Evolutionary conservation across 1,284 basidiomycete genomes (phyloP), one percentile per base, ranked within the genome.

Genomic region (Mycena citricolor): DNA sequence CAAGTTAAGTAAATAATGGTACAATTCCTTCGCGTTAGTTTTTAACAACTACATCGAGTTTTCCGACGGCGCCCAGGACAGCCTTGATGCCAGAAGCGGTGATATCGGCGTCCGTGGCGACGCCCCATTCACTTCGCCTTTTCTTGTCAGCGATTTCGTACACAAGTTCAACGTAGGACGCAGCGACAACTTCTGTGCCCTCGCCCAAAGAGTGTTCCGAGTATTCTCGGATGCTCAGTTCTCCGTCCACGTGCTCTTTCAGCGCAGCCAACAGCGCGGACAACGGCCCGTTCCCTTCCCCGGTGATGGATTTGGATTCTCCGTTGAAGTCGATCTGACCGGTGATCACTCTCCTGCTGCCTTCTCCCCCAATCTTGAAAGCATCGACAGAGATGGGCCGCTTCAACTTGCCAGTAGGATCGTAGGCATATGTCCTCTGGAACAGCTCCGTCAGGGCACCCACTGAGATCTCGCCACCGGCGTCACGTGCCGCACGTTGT

Each of bases 221-320:
- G 66, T 94, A 95, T 62, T 94, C 91, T 47, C 85, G 79, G 50
- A 94, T 84, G 25, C 74, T 70, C 46, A 92, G 70, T 21, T 71
- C 70, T 36, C 94, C 86, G 32, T 83, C 76, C 32, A 94, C 77
- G 40, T 83, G 76, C 13, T 74, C 70, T 58, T 90, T 83, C 54
- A 99, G 72, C 17, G 90, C 94, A 51, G 88, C 81, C 32, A 97
- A 71, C 47, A 91, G 76, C 8, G 93, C 86, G 13, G 94, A 97
- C 43, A 99, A 74, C 4, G 95, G 90, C 4, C 97, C 97, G 67
- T 97, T 98, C 11, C 97, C 97, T 56, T 86, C 78, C 36, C 95
- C 94, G 57, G 57, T 76, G 59, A 79, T 73, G 57, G 56, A 72
- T 57, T 72, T 71, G 32, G 73, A 69, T 56, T 82, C 69, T 36